Evolutionary conservation across 352 stramenopile species (phyloP), one percentile per base, ranked within the genome.

Genomic region (Phytophthora multivora): DNA sequence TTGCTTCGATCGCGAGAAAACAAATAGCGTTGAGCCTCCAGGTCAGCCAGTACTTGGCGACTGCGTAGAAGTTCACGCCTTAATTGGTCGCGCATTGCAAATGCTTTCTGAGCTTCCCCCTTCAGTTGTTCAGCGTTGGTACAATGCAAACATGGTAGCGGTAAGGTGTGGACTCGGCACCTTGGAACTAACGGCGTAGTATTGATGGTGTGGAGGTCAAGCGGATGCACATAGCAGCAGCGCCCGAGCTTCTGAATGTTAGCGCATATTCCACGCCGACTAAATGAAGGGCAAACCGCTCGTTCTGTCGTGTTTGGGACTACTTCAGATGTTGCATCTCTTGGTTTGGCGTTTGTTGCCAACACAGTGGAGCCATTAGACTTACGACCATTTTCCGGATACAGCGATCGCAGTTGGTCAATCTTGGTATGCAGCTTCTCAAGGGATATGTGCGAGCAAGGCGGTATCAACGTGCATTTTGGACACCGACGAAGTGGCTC

Each of bases 381-480:
- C 26, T 30, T 30, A 30, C 36, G 21, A 16, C 59, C 51, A 53
- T 73, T 70, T 41, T 55, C 23, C 1, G 79, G 77, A 39, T 93
- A 93, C 16, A 81, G 45, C 18, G 72, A 51, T 9, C 84, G 79
- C 2, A 73, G 54, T 4, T 70, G 77, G 13, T 79, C 50, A 13
- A 89, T 51, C 38, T 71, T 74, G 35, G 82, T 71, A 25, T 75
- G 61, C 12, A 93, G 50, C 57, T 75, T 73, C 23, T 80, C 52
- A 3, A 90, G 28, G 0, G 82, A 61, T 6, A 88, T 47, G 26
- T 93, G 84, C 0, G 66, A 59, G 33, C 84, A 93, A 9, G 82
- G 84, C 2, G 84, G 84, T 9, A 84, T 4, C 8, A 93, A 59
- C 33, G 82, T 93, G 43, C 84, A 93, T 26, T 87, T 77, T 5